These are phyloP conservation scores for Aspergillus hiratsukae DNA, from an alignment of 2,329 filamentous ascomycete species.

Conservation along the genomic window DNA sequence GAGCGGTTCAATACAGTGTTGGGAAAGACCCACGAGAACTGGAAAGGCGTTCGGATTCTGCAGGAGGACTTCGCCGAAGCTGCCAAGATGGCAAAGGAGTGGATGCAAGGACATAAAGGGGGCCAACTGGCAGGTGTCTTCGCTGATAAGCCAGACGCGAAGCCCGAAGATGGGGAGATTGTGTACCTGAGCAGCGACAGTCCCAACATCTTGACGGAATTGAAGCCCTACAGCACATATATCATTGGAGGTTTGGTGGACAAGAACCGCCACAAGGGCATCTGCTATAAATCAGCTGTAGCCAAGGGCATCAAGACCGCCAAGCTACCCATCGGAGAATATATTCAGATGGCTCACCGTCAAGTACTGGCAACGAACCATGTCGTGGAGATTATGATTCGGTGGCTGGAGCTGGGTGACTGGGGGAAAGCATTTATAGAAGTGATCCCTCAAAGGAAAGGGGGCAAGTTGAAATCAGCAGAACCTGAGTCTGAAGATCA, in stretches of 20 bases:
- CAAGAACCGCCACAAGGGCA: constrained; percentile 90
- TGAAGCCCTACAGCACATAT: constrained; percentile 86
- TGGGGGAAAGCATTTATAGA: constrained; percentile 87
- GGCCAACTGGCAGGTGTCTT: constrained; percentile 60
- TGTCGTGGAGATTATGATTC: constrained; percentile 92
- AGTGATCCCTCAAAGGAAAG: constrained; percentile 88
- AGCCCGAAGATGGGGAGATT: constrained; percentile 53
- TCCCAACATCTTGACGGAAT: constrained; percentile 72
- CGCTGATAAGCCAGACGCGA: constrained; percentile 34
- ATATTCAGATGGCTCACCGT: constrained; percentile 82
- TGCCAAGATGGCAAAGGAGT: constrained; percentile 59
- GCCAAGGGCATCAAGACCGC: constrained; percentile 78
- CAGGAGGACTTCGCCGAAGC: constrained; percentile 70
- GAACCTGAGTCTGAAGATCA: constrained; percentile 4
- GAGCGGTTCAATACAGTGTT: constrained; percentile 76
- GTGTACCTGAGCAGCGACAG: constrained; percentile 92
- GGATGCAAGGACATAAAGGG: constrained; percentile 58
- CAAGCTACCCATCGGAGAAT: constrained; percentile 90
- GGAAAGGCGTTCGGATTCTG: constrained; percentile 73
- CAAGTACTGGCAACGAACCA: constrained; percentile 91
- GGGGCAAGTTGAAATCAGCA: constrained; percentile 58
- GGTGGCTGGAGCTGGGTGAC: constrained; percentile 83
- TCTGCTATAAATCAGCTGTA: constrained; percentile 80
- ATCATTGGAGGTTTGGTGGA: constrained; percentile 93
- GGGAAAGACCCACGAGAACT: constrained; percentile 65